A percentile compares a stretch with the other conserved stretches of the same genome.
Conservation (phyloP, 2,329 filamentous ascomycete genomes). For the Colletotrichum plurivorum region DNA sequence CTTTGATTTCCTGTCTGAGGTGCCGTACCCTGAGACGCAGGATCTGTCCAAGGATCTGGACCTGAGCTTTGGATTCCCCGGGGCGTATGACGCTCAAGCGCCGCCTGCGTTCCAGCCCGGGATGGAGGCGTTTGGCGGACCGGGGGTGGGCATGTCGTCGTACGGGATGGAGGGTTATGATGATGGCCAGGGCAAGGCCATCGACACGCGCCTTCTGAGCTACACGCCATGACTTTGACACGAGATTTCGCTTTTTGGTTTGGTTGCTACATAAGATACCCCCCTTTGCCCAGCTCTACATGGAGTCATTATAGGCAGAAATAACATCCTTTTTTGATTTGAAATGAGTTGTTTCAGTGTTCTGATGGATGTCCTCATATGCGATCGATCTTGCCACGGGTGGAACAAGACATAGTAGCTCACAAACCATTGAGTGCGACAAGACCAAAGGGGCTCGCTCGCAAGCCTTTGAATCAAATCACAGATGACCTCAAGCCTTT, state of each 20-base stretch:
- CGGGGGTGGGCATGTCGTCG: not conserved
- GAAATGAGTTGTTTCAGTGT: too few species aligned
- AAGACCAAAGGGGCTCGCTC: too few species aligned
- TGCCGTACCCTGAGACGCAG: not conserved
- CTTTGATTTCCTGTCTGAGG: constrained; percentile 15
- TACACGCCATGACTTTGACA: constrained; percentile 13
- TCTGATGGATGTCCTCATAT: too few species aligned
- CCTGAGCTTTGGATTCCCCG: not conserved
- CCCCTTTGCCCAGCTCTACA: not conserved
- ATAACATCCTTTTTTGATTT: too few species aligned
- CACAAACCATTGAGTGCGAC: too few species aligned
- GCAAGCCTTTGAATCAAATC: too few species aligned
- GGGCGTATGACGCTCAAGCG: not conserved
- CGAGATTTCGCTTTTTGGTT: not conserved
- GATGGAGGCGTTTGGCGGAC: constrained; percentile 1
- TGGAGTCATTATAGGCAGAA: too few species aligned
- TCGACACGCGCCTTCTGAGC: not conserved
- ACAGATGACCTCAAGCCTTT: too few species aligned
- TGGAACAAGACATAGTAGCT: too few species aligned
- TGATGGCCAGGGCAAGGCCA: not conserved
- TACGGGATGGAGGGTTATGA: not conserved
- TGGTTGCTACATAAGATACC: not conserved
- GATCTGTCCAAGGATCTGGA: not conserved
- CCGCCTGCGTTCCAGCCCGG: constrained; percentile 14
- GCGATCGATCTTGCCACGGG: too few species aligned